A percentile compares a stretch with the other conserved stretches of the same genome.
These are phyloP conservation scores for Botryosphaeria dothidea DNA, from an alignment of 2,329 filamentous ascomycete genomes.

Conservation along the genomic window DNA sequence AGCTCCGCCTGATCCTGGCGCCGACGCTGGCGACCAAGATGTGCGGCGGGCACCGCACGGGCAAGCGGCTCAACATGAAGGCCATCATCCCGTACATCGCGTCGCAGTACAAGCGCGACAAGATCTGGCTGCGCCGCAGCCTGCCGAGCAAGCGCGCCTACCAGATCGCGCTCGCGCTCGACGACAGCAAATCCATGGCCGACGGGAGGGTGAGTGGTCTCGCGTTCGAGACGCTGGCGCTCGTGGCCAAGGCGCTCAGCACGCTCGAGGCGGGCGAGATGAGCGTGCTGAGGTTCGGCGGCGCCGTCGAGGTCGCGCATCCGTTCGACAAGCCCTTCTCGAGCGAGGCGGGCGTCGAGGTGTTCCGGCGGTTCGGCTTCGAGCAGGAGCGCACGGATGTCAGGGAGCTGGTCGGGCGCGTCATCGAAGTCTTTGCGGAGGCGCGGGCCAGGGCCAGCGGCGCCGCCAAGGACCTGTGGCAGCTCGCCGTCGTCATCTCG, in stretches of 20 bases:
- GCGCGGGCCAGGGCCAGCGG: constrained; percentile 63
- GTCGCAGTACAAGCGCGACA: constrained; percentile 97
- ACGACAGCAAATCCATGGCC: constrained; percentile 93
- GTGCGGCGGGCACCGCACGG: constrained; percentile 93
- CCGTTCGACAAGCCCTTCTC: constrained; percentile 81
- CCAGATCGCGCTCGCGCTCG: constrained; percentile 95
- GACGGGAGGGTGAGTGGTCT: constrained; percentile 75
- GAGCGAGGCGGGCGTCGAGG: constrained; percentile 76
- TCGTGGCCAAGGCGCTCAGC: constrained; percentile 81
- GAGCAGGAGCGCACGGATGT: constrained; percentile 85
- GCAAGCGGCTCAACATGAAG: constrained; percentile 98
- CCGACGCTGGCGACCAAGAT: constrained; percentile 95
- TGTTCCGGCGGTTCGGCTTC: constrained; percentile 84
- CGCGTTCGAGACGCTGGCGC: constrained; percentile 90
- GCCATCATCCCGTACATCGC: constrained; percentile 99
- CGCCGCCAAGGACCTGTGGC: constrained; percentile 70
- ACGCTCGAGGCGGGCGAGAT: constrained; percentile 96
- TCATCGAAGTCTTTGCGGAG: constrained; percentile 77
- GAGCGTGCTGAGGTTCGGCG: constrained; percentile 87
- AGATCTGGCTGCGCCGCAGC: constrained; percentile 97
- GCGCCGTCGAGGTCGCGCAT: constrained; percentile 80
- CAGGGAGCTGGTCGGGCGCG: constrained; percentile 71
- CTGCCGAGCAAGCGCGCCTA: constrained; percentile 93
- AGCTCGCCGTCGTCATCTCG: constrained; percentile 87
- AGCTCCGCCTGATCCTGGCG: constrained; percentile 90